Base-by-base conservation (phyloP, 140 eudicot genomes). In the Erigeron philadelphicus region DNA sequence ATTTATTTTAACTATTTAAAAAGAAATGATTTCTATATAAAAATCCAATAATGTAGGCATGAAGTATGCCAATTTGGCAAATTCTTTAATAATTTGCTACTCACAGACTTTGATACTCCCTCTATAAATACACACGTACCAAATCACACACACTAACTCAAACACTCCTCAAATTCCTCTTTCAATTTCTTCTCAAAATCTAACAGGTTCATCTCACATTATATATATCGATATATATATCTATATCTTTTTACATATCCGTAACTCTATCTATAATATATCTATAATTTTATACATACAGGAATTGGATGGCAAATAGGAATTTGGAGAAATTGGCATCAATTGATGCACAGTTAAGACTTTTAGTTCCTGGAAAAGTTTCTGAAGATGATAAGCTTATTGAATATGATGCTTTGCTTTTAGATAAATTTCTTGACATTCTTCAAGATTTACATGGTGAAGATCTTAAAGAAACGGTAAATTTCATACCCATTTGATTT, bases 361-460 rank as follows among this genome's bases (percentile, higher is more conserved):
- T 83, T 61, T 80, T 92, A 76, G 96, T 82, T 11, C 98, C 98
- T 19, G 85, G 79, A 5, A 92, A 84, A 76, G 92, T 92, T 5
- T 88, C 95, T 8, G 98, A 92, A 57, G 98, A 92, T 80, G 98
- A 92, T 64, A 92, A 92, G 78, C 89, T 92, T 41, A 83, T 92
- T 47, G 98, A 92, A 80, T 92, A 92, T 67, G 98, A 92, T 82
- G 98, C 98, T 68, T 74, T 92, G 82, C 83, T 92, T 72, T 75
- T 92, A 79, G 98, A 92, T 81, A 87, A 92, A 8, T 92, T 92
- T 64, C 98, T 92, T 56, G 98, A 92, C 54, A 88, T 92, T 68
- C 96, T 92, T 73, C 96, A 86, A 84, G 95, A 86, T 71, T 83
- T 92, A 60, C 98, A 92, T 68, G 98, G 98, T 0, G 96, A 92